These are phyloP conservation scores for Citeromyces siamensis DNA, from an alignment of 1,139 yeast species.

Conservation along the genomic window DNA sequence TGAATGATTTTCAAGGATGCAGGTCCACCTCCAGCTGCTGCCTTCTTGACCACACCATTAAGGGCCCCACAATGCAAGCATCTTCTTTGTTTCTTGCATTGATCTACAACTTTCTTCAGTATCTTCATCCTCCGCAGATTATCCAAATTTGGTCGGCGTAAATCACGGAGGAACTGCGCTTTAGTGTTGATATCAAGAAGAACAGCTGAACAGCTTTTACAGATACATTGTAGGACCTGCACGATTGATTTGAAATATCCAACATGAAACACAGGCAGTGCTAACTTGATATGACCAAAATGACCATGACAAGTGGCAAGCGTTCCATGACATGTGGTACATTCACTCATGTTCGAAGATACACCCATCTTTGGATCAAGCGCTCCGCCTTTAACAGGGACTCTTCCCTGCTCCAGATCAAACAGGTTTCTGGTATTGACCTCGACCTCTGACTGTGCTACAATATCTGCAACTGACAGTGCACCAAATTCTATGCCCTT, in stretches of 20 bases:
- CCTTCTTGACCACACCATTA: constrained; percentile 96
- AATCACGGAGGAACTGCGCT: constrained; percentile 56
- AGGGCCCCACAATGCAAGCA: constrained; percentile 80
- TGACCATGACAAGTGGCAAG: constrained; percentile 97
- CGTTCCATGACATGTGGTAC: constrained; percentile 86
- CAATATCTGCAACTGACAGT: constrained; percentile 78
- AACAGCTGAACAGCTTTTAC: constrained; percentile 80
- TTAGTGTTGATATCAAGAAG: constrained; percentile 64
- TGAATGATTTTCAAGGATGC: constrained; percentile 91
- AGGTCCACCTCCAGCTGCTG: constrained; percentile 87
- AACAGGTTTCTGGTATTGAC: constrained; percentile 85
- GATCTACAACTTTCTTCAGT: constrained; percentile 72
- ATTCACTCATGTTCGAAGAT: constrained; percentile 72
- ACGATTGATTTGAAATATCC: constrained; percentile 93
- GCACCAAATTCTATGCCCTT: constrained; percentile 91
- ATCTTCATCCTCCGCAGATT: constrained; percentile 87
- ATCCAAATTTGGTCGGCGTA: constrained; percentile 82
- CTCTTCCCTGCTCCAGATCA: constrained; percentile 78
- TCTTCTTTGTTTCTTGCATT: constrained; percentile 89
- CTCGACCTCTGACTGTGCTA: constrained; percentile 91
- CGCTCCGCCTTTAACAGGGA: constrained; percentile 76
- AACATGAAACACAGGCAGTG: constrained; percentile 93
- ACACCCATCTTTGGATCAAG: constrained; percentile 92
- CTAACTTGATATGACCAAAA: constrained; percentile 88
- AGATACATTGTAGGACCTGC: constrained; percentile 78